These are phyloP conservation scores for Ilyonectria mors-panacis DNA, from an alignment of 2,329 filamentous ascomycete species.

Conservation along the genomic window DNA sequence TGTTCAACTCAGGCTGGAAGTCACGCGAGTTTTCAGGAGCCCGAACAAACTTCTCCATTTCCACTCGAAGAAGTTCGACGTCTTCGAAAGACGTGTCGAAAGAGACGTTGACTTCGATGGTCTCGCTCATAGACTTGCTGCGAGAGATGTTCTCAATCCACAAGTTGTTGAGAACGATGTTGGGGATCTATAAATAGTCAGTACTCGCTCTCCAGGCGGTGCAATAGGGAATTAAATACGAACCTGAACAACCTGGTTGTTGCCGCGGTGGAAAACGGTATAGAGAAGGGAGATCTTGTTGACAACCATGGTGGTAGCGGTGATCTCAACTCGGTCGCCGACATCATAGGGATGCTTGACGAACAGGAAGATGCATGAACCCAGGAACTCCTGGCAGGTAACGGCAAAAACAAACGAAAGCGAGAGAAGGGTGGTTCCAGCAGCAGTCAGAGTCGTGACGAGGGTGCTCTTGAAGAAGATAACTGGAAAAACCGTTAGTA, in stretches of 20 bases:
- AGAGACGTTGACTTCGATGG: slow-evolving; percentile 82
- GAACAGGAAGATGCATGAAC: slow-evolving; percentile 98
- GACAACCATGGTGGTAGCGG: slow-evolving; percentile 79
- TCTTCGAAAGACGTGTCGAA: slow-evolving; percentile 94
- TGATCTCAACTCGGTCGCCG: slow-evolving; percentile 91
- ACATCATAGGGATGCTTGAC: slow-evolving; percentile 99
- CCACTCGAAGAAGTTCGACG: slow-evolving; percentile 84
- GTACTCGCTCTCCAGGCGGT: neutral
- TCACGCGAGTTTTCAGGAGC: slow-evolving; percentile 90
- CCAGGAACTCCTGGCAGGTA: slow-evolving; percentile 94
- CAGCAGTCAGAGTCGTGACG: slow-evolving; percentile 87
- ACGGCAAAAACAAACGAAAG: slow-evolving; percentile 97
- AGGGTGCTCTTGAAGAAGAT: slow-evolving; percentile 92
- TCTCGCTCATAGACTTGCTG: slow-evolving; percentile 92
- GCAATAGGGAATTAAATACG: neutral
- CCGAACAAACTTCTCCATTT: slow-evolving; percentile 89
- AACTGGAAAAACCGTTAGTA: slow-evolving; percentile 61
- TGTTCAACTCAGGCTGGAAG: slow-evolving; percentile 86
- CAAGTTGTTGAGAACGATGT: slow-evolving; percentile 91
- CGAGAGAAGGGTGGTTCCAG: slow-evolving; percentile 91
- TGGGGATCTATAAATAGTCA: slow-evolving; percentile 76
- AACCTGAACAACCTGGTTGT: slow-evolving; percentile 79
- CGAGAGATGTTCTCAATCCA: slow-evolving; percentile 97
- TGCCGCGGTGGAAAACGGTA: slow-evolving; percentile 89
- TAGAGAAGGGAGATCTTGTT: slow-evolving; percentile 96